Conservation (phyloP, 2,329 filamentous ascomycete genomes). For the Alternaria ethzedia region DNA sequence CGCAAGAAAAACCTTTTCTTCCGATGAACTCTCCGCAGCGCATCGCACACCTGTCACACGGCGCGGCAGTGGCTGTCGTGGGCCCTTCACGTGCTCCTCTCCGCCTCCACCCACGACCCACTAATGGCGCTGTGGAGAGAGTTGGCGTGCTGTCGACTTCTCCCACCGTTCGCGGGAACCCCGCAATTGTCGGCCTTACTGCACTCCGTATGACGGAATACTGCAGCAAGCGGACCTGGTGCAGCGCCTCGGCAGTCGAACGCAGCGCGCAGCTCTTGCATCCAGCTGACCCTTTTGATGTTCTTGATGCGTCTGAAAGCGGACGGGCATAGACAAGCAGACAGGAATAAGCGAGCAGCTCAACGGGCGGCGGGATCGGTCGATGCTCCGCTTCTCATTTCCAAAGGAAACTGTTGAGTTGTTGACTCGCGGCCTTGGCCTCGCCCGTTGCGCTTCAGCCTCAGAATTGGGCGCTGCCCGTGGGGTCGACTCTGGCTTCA, state of each 20-base stretch:
- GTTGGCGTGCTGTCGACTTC: conserved; percentile 14
- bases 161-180: conserved; percentile 21
- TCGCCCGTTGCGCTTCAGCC: conserved; percentile 20
- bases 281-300: neutral
- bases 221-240: conserved; percentile 16
- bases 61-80: neutral
- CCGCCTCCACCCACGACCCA: conserved; percentile 18
- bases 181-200: conserved; percentile 19
- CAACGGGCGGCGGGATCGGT: conserved; percentile 16
- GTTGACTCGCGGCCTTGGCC: conserved; percentile 29
- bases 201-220: conserved; percentile 17
- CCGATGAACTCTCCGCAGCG: conserved; percentile 11
- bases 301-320: neutral
- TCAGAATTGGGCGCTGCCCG: conserved; percentile 8
- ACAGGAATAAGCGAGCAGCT: conserved; percentile 7
- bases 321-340: neutral
- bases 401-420: conserved; percentile 34
- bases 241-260: conserved; percentile 13
- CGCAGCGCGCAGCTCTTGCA: neutral
- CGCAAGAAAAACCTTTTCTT: neutral
- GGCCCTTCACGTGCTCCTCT: conserved; percentile 12
- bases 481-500: neutral
- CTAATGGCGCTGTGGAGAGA: conserved; percentile 14
- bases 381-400: conserved; percentile 30
- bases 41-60: conserved; percentile 1